phyloP scores from a whole-genome alignment of 192 early-diverging fungal genomes.

The Spinellus fusiger region DNA sequence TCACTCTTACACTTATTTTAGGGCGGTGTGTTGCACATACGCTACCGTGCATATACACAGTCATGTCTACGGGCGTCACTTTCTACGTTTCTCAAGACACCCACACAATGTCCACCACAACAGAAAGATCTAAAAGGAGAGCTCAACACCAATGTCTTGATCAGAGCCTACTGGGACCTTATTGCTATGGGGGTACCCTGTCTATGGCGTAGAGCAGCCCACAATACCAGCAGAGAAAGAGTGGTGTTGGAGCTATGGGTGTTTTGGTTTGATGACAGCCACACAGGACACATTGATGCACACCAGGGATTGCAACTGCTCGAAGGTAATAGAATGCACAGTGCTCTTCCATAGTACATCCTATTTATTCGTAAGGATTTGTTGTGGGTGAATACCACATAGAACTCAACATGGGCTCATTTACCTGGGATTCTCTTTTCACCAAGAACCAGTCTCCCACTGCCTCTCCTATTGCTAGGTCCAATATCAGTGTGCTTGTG shows the following conservation, averaged over 20 bases:
- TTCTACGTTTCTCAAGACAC: background rate
- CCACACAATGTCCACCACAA: too few species aligned
- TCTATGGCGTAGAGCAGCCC: background rate
- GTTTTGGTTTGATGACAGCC: slow-evolving; percentile 25
- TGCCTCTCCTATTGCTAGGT: slow-evolving; percentile 3
- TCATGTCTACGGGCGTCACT: background rate
- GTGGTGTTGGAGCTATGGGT: slow-evolving; percentile 16
- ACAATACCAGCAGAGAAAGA: background rate
- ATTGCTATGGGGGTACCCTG: slow-evolving; percentile 4
- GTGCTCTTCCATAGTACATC: background rate
- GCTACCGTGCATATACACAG: slow-evolving; percentile 10
- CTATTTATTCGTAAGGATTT: background rate
- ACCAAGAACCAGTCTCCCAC: slow-evolving; percentile 4
- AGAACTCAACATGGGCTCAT: slow-evolving; percentile 14
- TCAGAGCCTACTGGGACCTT: background rate
- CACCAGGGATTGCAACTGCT: slow-evolving; percentile 1
- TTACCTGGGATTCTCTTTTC: slow-evolving; percentile 19
- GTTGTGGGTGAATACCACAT: background rate
- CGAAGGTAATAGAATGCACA: slow-evolving; percentile 5
- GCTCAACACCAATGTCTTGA: background rate
- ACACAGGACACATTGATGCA: slow-evolving; percentile 13
- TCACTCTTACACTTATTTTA: too few species aligned
- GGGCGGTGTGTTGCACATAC: slow-evolving; percentile 11
- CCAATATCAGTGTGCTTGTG: background rate
- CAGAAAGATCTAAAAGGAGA: background rate